Evolutionary conservation across 176 grass and related monocot species (phyloP), one percentile per base, ranked within the genome.

Genomic region (Chrysopogon serrulatus): DNA sequence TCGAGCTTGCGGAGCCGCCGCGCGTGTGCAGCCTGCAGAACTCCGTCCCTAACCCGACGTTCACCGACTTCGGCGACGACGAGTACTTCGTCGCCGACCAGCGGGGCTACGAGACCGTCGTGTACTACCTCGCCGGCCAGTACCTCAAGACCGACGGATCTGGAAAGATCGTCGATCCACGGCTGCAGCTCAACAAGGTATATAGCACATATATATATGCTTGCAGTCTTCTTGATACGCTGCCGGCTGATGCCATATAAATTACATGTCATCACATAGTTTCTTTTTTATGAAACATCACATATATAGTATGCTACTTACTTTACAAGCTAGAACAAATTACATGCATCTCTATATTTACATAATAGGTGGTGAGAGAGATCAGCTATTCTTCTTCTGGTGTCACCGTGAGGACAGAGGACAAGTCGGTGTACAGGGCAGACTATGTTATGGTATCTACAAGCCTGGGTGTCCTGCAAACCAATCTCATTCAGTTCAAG

Each of bases 1-100:
- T 85, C 51, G 91, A 92, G 73, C 73, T 81, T 42, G 80, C 84
- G 11, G 84, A 92, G 74, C 87, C 91, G 60, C 86, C 89, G n/a
- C 87, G 86, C 10, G 81, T 94, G 44, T 91, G 89, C n/a, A 91
- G 92, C 77, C 71, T 91, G 49, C 92, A 94, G 63, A 94, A 87
- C 77, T 82, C 84, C 1, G 47, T 89, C 4, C 89, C 92, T 3
- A 51, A 87, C 57, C 23, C 89, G 15, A 91, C 92, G 15, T 85
- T 87, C 59, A 13, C 1, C 4, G 24, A 86, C 67, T 92, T 86
- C 5, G 90, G 90, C 0, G 83, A 92, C 10, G 87, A 89, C 64
- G 16, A 69, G 17, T 85, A 86, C 84, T 94, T 94, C 76, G 92
- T 94, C 62, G 89, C 86, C 4, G 86, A 92, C 72, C 79, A 92